Evolutionary conservation across 2,329 filamentous ascomycete genomes (phyloP), one percentile per base, ranked within the genome.

Genomic region (Fonsecaea nubica): DNA sequence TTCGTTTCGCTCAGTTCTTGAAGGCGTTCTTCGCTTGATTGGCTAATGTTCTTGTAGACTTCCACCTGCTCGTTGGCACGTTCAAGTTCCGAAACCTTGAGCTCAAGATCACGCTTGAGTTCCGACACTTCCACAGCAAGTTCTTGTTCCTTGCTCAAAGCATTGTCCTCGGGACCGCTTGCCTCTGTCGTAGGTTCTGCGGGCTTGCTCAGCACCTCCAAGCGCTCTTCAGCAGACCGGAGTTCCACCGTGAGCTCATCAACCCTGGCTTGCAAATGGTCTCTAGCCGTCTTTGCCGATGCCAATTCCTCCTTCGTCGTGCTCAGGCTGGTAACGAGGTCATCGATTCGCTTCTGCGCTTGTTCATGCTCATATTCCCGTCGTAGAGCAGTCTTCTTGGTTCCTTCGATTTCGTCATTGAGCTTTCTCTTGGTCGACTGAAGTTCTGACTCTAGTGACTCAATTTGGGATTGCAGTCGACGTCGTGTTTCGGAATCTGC

Each of bases 291-390:
- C 83, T 96, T 97, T 30, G 90, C 88, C 32, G 90, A 89, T 54
- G 95, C 88, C 59, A 96, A 86, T 73, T 97, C 93, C 77, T 98
- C 93, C 53, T 94, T 92, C 58, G 90, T 88, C 67, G 92, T 88
- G 72, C 92, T 86, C 48, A 97, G 83, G 73, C 88, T 94, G 36
- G 89, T 84, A 69, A 94, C 90, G 54, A 99, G 86, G 74, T 98
- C 94, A 72, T 99, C 94, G 67, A 98, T 95, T 59, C 93, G 89
- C 78, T 93, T 95, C 77, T 97, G 92, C 58, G 87, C 89, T 76
- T 98, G 92, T 71, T 92, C 90, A 50, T 90, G 87, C 68, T 99
- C 95, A 69, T 92, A 97, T 75, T 98, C 94, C 74, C 96, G 93
- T 64, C 94, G 89, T 58, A 95, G 83, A 66, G 91, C 85, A 38